These are phyloP conservation scores for Aspergillus jensenii DNA, from an alignment of 2,329 filamentous ascomycete genomes.

Conservation along the genomic window DNA sequence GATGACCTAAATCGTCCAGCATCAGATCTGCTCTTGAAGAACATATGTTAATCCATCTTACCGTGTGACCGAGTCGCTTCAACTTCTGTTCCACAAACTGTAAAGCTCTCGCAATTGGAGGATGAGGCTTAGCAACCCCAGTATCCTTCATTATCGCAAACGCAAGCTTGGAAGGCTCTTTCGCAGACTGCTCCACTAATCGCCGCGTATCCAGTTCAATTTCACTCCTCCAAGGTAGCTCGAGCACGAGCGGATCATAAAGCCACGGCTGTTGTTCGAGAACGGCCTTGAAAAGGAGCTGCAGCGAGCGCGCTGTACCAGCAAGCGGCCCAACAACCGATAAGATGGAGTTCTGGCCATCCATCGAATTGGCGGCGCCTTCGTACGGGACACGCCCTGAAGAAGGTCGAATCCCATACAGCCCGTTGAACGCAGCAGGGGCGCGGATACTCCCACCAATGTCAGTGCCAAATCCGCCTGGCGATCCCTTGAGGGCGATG, in stretches of 20 bases:
- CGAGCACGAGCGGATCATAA: slow-evolving; percentile 63
- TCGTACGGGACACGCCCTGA: slow-evolving; percentile 55
- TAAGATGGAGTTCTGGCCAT: slow-evolving; percentile 63
- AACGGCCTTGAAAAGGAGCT: slow-evolving; percentile 57
- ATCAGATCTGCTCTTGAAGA: background rate
- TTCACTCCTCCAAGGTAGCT: slow-evolving; percentile 64
- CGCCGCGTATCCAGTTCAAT: slow-evolving; percentile 36
- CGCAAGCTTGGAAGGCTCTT: slow-evolving; percentile 42
- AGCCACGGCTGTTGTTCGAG: slow-evolving; percentile 64
- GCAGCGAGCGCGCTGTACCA: slow-evolving; percentile 54
- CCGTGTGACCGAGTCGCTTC: slow-evolving; percentile 54
- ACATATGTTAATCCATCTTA: slow-evolving; percentile 2
- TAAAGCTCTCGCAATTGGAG: slow-evolving; percentile 58
- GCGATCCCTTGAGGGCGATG: slow-evolving; percentile 53
- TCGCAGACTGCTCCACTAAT: slow-evolving; percentile 37
- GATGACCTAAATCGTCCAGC: slow-evolving; percentile 43
- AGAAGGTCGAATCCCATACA: slow-evolving; percentile 58
- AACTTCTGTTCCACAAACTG: slow-evolving; percentile 51
- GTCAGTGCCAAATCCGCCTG: slow-evolving; percentile 60
- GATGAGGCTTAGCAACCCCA: slow-evolving; percentile 52
- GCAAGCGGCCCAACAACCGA: slow-evolving; percentile 65
- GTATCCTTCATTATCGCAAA: slow-evolving; percentile 59
- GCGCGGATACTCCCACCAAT: slow-evolving; percentile 59
- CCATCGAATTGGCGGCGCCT: slow-evolving; percentile 62
- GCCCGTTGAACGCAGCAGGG: slow-evolving; percentile 59